Conservation (phyloP, 495 filamentous ascomycete species). For the Viridothelium virens region DNA sequence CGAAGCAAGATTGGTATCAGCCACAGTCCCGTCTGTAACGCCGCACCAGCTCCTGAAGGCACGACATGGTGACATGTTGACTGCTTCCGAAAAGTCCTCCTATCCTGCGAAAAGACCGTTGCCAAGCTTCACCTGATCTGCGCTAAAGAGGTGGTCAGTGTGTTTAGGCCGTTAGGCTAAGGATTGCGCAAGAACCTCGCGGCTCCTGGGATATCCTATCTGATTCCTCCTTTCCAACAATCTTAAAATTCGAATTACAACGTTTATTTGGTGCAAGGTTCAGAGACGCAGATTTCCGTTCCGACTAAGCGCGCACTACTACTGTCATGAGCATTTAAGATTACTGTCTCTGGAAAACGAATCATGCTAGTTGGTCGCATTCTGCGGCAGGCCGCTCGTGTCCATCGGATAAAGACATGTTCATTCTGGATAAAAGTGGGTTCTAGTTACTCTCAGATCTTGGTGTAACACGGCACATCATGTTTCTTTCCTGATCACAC, state of each 20-base stretch:
- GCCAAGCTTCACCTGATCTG: too few species aligned
- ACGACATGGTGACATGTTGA: too few species aligned
- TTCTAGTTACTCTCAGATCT: neutral
- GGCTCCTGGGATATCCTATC: neutral
- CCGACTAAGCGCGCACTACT: neutral
- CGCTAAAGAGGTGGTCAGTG: too few species aligned
- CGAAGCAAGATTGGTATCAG: too few species aligned
- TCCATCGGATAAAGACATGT: neutral
- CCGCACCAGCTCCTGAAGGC: too few species aligned
- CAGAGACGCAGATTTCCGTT: constrained; percentile 1
- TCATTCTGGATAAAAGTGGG: neutral
- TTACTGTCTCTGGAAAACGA: neutral
- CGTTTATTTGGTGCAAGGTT: neutral
- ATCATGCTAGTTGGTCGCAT: neutral
- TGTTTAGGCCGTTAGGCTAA: too few species aligned
- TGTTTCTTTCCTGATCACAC: neutral
- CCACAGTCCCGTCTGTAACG: too few species aligned
- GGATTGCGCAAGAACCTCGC: too few species aligned
- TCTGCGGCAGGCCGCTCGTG: neutral
- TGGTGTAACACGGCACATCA: neutral
- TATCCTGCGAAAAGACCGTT: too few species aligned
- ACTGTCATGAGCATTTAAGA: neutral
- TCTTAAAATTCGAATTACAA: neutral
- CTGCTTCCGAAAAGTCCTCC: too few species aligned
- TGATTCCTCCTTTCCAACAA: neutral